Conservation (phyloP, 2,329 filamentous ascomycete genomes). For the Herpotrichia juniperi region DNA sequence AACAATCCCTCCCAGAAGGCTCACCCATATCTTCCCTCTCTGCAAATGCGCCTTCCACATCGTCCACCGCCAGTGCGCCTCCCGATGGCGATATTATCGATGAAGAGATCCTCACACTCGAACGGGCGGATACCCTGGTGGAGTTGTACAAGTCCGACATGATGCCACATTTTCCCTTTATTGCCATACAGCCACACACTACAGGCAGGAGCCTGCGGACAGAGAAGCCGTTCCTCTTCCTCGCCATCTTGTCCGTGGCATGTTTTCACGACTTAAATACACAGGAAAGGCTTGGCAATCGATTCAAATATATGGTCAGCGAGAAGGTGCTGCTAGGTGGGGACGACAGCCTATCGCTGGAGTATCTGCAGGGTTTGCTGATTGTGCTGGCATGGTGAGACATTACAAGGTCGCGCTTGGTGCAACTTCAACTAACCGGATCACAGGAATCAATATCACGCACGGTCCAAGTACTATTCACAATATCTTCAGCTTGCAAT, state of each 20-base stretch:
- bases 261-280: constrained; percentile 41
- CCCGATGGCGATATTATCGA: constrained; percentile 34
- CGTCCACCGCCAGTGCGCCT: constrained; percentile 5
- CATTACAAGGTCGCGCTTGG: background rate
- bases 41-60: constrained; percentile 10
- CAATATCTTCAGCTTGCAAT: constrained; percentile 39
- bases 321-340: constrained; percentile 38
- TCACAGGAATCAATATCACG: constrained; percentile 39
- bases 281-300: constrained; percentile 39
- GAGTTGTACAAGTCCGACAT: constrained; percentile 42
- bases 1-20: constrained; percentile 28
- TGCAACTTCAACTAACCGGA: background rate
- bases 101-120: constrained; percentile 31
- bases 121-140: constrained; percentile 33
- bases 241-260: constrained; percentile 32
- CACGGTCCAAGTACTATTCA: constrained; percentile 33
- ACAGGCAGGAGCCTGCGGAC: constrained; percentile 33
- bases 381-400: constrained; percentile 36
- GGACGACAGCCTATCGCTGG: constrained; percentile 29
- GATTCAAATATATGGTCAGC: constrained; percentile 38
- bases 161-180: constrained; percentile 47
- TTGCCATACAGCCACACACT: constrained; percentile 33
- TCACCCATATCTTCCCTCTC: constrained; percentile 7
- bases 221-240: constrained; percentile 35
- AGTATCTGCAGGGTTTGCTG: constrained; percentile 36